Conservation (phyloP, 129 eudicot genomes). For the Flaveria robusta region DNA sequence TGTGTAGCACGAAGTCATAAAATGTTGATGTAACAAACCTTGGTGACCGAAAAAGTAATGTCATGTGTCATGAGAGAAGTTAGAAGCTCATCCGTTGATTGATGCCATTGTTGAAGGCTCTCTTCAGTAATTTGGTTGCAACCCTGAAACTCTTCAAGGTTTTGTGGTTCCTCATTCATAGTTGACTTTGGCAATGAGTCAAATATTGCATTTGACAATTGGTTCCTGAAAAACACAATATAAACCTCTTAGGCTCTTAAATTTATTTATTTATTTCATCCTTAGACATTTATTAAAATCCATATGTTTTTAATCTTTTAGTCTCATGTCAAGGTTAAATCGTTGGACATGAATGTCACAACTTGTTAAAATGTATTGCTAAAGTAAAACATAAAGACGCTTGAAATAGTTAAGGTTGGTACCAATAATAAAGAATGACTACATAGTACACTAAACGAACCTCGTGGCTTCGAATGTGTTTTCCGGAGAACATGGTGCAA, state of each 20-base stretch:
- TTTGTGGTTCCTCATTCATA: slow-evolving; percentile 45
- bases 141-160: slow-evolving; percentile 44
- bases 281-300: background rate
- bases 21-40: slow-evolving; percentile 33
- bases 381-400: background rate
- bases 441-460: slow-evolving; percentile 25
- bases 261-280: background rate
- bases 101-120: slow-evolving; percentile 49
- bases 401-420: no score
- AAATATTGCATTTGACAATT: slow-evolving; percentile 48
- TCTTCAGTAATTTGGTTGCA: slow-evolving; percentile 40
- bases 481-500: slow-evolving; percentile 40
- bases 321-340: background rate
- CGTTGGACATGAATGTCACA: background rate
- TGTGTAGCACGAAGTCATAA: background rate
- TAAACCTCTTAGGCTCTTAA: background rate
- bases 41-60: slow-evolving; percentile 40
- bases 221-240: slow-evolving; percentile 40
- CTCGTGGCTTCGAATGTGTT: slow-evolving; percentile 44
- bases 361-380: background rate
- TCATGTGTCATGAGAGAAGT: slow-evolving; percentile 47
- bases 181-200: slow-evolving; percentile 52
- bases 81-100: slow-evolving; percentile 51
- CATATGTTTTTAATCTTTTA: background rate
- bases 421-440: background rate